A percentile compares a stretch with the other conserved stretches of the same genome.
phyloP scores from a whole-genome alignment of 148 eudicot species.

The Bassia scoparia region DNA sequence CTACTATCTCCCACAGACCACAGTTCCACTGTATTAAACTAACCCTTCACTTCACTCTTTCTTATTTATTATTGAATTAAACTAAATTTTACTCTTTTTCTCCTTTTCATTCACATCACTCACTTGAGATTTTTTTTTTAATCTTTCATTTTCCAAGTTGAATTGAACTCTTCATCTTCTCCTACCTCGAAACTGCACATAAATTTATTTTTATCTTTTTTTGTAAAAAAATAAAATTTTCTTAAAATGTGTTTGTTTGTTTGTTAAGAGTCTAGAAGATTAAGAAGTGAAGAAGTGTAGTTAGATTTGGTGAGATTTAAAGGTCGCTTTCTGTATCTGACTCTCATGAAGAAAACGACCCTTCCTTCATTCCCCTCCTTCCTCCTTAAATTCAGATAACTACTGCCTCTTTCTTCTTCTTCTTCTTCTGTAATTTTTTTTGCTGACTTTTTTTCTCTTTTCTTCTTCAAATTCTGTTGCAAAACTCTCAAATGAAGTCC shows the following conservation, averaged over 20 bases:
- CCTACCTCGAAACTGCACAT: constrained; percentile 1
- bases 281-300: not conserved
- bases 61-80: not conserved
- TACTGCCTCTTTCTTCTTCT: constrained; percentile 5
- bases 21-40: not conserved
- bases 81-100: not conserved
- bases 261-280: too few species aligned
- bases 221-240: not conserved
- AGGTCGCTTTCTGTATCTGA: constrained; percentile 65
- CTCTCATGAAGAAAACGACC: constrained; percentile 79
- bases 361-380: constrained; percentile 30
- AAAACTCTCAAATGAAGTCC: too few species aligned
- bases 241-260: too few species aligned
- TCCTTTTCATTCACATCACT: not conserved
- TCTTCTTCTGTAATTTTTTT: not conserved
- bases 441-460: not conserved
- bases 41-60: not conserved
- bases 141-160: not conserved
- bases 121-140: not conserved
- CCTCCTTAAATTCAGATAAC: not conserved
- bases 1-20: not conserved
- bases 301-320: constrained; percentile 49
- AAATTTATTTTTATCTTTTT: not conserved
- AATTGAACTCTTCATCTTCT: not conserved
- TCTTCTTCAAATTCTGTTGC: too few species aligned